Percentiles rank a stretch among this genome's conserved stretches.
Conservation (phyloP, 768 basidiomycete species). For the Boletus reticuloceps region DNA sequence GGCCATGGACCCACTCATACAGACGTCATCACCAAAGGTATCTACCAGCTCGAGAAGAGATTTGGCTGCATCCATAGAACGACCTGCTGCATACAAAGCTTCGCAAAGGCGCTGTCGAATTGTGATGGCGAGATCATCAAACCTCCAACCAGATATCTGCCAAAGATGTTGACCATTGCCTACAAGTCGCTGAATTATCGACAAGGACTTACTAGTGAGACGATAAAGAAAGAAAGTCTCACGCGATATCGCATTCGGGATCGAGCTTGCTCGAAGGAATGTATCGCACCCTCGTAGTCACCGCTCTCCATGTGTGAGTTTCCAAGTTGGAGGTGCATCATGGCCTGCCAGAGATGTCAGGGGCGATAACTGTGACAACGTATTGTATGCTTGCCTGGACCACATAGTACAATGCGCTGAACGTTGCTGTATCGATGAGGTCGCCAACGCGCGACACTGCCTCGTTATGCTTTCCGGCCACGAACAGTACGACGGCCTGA, state of each 20-base stretch:
- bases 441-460: too few species aligned
- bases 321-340: neutral
- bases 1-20: too few species aligned
- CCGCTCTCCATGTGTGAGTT: neutral
- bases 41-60: neutral
- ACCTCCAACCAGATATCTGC: neutral
- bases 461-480: too few species aligned
- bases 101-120: neutral
- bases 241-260: neutral
- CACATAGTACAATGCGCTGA: too few species aligned
- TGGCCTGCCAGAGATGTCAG: too few species aligned
- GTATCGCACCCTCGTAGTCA: neutral
- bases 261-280: neutral
- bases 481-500: too few species aligned
- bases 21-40: neutral
- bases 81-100: neutral
- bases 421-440: rapidly evolving
- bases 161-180: neutral
- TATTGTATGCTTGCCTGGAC: too few species aligned
- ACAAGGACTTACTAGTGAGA: neutral
- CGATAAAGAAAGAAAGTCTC: neutral
- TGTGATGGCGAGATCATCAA: neutral
- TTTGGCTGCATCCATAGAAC: neutral
- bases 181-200: neutral
- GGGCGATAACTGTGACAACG: too few species aligned